Conservation (phyloP, 2,329 filamentous ascomycete species). For the Pseudocercospora cruenta region DNA sequence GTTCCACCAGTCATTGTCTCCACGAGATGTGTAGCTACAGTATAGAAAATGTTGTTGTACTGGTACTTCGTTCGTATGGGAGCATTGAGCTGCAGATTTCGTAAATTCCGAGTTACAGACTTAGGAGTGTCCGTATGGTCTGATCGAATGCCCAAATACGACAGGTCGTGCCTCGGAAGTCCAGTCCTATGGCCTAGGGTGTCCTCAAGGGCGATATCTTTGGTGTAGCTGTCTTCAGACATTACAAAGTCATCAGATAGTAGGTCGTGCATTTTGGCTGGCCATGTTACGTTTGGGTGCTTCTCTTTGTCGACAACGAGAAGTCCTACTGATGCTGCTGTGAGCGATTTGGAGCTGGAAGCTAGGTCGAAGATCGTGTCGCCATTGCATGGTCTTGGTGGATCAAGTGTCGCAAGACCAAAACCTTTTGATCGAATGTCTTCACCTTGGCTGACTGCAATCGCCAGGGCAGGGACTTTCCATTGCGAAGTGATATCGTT, state of each 20-base stretch:
- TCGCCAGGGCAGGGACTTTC: constrained; percentile 49
- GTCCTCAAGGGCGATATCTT: constrained; percentile 59
- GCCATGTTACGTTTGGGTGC: constrained; percentile 49
- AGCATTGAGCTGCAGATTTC: constrained; percentile 49
- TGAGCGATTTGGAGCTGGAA: constrained; percentile 62
- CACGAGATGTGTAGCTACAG: constrained; percentile 51
- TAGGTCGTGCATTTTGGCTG: constrained; percentile 48
- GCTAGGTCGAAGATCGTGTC: constrained; percentile 60
- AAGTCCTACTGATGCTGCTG: constrained; percentile 54
- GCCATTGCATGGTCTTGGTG: constrained; percentile 44
- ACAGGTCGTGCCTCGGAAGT: constrained; percentile 45
- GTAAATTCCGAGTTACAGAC: constrained; percentile 43
- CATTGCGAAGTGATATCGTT: constrained; percentile 12
- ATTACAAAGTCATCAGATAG: constrained; percentile 23
- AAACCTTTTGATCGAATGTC: constrained; percentile 47
- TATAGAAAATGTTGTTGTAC: constrained; percentile 59
- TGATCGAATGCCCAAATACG: constrained; percentile 39
- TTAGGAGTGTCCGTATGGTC: constrained; percentile 32
- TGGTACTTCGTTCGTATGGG: constrained; percentile 52
- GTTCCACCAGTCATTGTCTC: constrained; percentile 46
- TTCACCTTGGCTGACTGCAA: constrained; percentile 54
- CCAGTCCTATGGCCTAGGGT: constrained; percentile 58
- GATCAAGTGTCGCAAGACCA: constrained; percentile 44
- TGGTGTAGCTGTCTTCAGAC: constrained; percentile 46
- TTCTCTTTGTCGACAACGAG: constrained; percentile 52